Conservation (phyloP, 768 basidiomycete genomes). For the Hypsizygus marmoreus region DNA sequence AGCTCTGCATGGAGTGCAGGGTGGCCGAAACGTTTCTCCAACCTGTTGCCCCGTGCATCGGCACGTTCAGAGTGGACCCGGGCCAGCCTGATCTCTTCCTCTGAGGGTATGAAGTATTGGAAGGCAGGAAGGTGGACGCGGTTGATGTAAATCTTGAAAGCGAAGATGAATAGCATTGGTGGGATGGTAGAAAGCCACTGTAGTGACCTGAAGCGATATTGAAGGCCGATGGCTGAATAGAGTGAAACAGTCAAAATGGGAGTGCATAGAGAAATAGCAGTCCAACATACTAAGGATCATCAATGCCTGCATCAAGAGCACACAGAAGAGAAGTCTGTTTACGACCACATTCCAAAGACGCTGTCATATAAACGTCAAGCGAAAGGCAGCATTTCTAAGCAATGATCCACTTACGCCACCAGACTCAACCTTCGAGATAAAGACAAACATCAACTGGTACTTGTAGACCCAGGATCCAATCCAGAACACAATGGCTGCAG, state of each 20-base stretch:
- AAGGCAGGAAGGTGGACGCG: constrained; percentile 68
- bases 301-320: constrained; percentile 84
- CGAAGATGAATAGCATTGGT: constrained; percentile 74
- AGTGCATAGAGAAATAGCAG: not conserved
- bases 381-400: not conserved
- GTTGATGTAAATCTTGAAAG: constrained; percentile 85
- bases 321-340: constrained; percentile 80
- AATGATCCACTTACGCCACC: constrained; percentile 71
- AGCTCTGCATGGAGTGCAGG: constrained; percentile 86
- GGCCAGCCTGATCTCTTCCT: constrained; percentile 70
- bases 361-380: constrained; percentile 35
- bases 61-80: constrained; percentile 79
- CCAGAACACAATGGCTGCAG: constrained; percentile 87
- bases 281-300: constrained; percentile 79
- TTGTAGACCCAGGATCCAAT: constrained; percentile 87
- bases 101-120: constrained; percentile 82
- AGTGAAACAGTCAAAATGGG: constrained; percentile 10
- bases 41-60: constrained; percentile 70
- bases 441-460: constrained; percentile 97
- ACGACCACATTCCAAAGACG: constrained; percentile 93
- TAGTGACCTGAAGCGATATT: constrained; percentile 70
- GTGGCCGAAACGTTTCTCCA: constrained; percentile 93
- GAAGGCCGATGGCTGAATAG: constrained; percentile 77
- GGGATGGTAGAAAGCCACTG: constrained; percentile 86
- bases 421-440: constrained; percentile 83